Conservation (phyloP, 1,139 yeast genomes). For the Nakaseomyces delphensis region DNA sequence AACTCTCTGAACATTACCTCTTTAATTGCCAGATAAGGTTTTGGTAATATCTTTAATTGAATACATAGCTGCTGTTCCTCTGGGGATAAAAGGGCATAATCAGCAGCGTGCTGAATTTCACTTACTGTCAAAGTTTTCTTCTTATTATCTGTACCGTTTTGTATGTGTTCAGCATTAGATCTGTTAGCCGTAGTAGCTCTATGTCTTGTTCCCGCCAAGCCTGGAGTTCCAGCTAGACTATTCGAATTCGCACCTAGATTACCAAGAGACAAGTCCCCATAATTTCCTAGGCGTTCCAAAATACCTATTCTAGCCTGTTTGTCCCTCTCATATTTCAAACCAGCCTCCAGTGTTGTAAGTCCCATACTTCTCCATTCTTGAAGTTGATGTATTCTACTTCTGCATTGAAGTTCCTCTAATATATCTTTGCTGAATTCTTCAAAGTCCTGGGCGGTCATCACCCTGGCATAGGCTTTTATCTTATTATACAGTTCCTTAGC, state of each 20-base stretch:
- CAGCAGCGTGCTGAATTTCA: slow-evolving; percentile 79
- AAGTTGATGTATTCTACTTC: slow-evolving; percentile 76
- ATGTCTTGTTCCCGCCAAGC: slow-evolving; percentile 18
- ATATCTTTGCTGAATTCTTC: slow-evolving; percentile 64
- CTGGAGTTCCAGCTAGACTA: slow-evolving; percentile 9
- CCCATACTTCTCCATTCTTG: slow-evolving; percentile 94
- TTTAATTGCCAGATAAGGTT: slow-evolving; percentile 87
- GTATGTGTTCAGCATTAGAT: slow-evolving; percentile 22
- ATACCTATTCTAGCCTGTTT: slow-evolving; percentile 55
- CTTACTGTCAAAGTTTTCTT: slow-evolving; percentile 34
- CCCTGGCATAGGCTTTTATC: slow-evolving; percentile 71
- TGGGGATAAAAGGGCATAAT: slow-evolving; percentile 67
- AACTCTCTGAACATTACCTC: slow-evolving; percentile 87
- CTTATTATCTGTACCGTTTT: slow-evolving; percentile 29
- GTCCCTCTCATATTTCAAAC: slow-evolving; percentile 81
- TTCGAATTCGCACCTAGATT: slow-evolving; percentile 11
- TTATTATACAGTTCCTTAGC: slow-evolving; percentile 73
- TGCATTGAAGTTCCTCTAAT: slow-evolving; percentile 65
- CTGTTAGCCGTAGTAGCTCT: slow-evolving; percentile 26
- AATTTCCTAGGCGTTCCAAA: slow-evolving; percentile 49
- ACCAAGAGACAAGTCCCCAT: slow-evolving; percentile 12
- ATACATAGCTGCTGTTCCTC: slow-evolving; percentile 85
- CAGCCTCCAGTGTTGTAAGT: slow-evolving; percentile 72
- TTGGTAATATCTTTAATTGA: slow-evolving; percentile 76
- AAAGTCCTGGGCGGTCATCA: slow-evolving; percentile 76